phyloP scores from a whole-genome alignment of 495 filamentous ascomycete species.

The Jackrogersella minutella region DNA sequence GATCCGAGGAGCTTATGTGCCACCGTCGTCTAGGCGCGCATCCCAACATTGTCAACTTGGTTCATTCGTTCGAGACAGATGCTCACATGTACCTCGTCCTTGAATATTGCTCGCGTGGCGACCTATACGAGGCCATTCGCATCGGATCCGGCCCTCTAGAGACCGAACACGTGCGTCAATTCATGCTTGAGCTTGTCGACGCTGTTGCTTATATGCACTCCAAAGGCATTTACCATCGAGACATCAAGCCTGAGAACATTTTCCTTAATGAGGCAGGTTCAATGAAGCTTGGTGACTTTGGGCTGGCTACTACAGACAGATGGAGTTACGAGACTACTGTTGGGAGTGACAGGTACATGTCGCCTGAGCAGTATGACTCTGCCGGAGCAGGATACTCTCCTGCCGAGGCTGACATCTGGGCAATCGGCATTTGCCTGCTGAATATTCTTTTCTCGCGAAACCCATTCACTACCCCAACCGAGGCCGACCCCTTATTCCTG shows the following conservation, averaged over 20 bases:
- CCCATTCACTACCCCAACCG: conserved; percentile 86
- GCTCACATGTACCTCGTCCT: conserved; percentile 90
- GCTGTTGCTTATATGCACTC: conserved; percentile 90
- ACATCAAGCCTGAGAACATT: conserved; percentile 99
- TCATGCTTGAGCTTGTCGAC: conserved; percentile 93
- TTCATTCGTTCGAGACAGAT: conserved; percentile 91
- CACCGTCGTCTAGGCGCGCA: conserved; percentile 81
- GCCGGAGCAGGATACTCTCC: conserved; percentile 86
- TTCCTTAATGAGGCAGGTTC: conserved; percentile 85
- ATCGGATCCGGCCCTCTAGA: conserved; percentile 84
- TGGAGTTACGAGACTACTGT: conserved; percentile 93
- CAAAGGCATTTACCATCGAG: conserved; percentile 92
- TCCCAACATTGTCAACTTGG: conserved; percentile 91
- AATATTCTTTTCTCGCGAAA: conserved; percentile 97
- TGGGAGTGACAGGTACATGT: conserved; percentile 98
- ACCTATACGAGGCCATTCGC: conserved; percentile 97
- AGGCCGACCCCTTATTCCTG: conserved; percentile 85
- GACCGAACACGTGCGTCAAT: conserved; percentile 94
- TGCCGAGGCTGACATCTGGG: conserved; percentile 94
- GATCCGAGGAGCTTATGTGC: conserved; percentile 85
- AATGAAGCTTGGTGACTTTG: conserved; percentile 97
- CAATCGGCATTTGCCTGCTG: conserved; percentile 89
- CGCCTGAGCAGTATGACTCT: conserved; percentile 95
- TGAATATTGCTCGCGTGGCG: conserved; percentile 95
- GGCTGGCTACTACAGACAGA: conserved; percentile 82